Conservation (phyloP, 2,329 filamentous ascomycete genomes). For the Metarhizium guizhouense region DNA sequence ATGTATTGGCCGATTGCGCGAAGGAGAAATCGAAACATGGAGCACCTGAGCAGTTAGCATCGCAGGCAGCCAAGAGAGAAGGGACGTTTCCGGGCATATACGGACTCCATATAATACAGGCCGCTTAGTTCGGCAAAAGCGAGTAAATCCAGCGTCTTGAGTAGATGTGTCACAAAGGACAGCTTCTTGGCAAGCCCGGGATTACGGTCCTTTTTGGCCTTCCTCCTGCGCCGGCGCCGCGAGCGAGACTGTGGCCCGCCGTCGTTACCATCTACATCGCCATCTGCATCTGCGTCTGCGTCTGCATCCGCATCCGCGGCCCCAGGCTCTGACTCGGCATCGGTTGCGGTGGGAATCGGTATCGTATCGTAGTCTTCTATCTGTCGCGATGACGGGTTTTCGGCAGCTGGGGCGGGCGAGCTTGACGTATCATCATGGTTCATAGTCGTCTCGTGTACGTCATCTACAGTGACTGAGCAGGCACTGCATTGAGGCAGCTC, state of each 20-base stretch:
- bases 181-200: conserved; percentile 46
- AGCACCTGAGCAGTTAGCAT: conserved; percentile 39
- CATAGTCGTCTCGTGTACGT: conserved; percentile 32
- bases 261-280: conserved; percentile 4
- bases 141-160: conserved; percentile 51
- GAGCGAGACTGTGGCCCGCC: conserved; percentile 14
- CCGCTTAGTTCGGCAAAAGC: conserved; percentile 57
- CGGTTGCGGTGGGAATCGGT: background rate
- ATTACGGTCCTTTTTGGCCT: conserved; percentile 26
- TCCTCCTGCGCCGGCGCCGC: conserved; percentile 27
- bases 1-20: conserved; percentile 51
- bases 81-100: background rate
- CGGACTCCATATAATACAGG: conserved; percentile 64
- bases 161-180: conserved; percentile 50
- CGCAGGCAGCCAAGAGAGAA: background rate
- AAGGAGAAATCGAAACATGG: conserved; percentile 52
- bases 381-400: conserved; percentile 8
- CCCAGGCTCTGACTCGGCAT: background rate
- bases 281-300: conserved; percentile 5
- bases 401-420: conserved; percentile 26
- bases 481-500: conserved; percentile 21
- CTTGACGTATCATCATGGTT: conserved; percentile 39
- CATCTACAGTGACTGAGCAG: conserved; percentile 21
- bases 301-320: background rate
- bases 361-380: background rate